Evolutionary conservation across 768 basidiomycete genomes (phyloP), one percentile per base, ranked within the genome.

Genomic region (Podaxis mareebaensis): DNA sequence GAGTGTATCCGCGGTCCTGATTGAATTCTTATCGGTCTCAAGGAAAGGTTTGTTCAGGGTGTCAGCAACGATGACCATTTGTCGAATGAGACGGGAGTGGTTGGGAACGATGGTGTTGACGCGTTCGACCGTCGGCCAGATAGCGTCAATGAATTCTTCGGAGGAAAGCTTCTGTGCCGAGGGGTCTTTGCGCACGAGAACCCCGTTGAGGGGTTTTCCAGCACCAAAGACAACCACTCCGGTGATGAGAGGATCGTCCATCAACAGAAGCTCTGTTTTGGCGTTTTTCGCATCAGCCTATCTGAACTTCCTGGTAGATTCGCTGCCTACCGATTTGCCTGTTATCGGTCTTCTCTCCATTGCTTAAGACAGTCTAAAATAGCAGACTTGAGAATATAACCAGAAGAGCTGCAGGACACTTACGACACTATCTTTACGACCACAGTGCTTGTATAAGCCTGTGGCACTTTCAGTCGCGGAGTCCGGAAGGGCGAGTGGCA

Each of bases 271-370:
- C 61, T 74, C 73, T 74, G 54, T 12, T 24, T n/a, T 12, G 3
- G 26, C 22, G 24, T 11, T 8, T 20, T 20, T 40, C 20, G n/a
- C 8, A 22, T 38, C 10, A 46, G 5, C 13, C 0, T 38, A 3
- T 28, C 28, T 10, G 15, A 30, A 12, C 36, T 10, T 2, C 30
- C 15, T 52, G 17, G 17, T 2, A 36, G 38, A 33, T 10, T 3
- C 30, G n/a, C 24, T 11, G 52, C 58, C 38, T 55, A 71, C 72
- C 72, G 3, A 74, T 60, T 56, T 74, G 72, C 46, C 66, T 68
- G 57, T 70, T 71, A 30, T 74, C 67, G 15, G 72, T 71, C 57
- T 74, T 74, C 52, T 74, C 72, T 24, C 72, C 72, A 52, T 72
- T 72, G 59, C 69, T 71, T 38, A 74, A 60, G 12, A 74, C 72